Evolutionary conservation across 305 asterid genomes (phyloP).

Genomic region (Fraxinus velutina): DNA sequence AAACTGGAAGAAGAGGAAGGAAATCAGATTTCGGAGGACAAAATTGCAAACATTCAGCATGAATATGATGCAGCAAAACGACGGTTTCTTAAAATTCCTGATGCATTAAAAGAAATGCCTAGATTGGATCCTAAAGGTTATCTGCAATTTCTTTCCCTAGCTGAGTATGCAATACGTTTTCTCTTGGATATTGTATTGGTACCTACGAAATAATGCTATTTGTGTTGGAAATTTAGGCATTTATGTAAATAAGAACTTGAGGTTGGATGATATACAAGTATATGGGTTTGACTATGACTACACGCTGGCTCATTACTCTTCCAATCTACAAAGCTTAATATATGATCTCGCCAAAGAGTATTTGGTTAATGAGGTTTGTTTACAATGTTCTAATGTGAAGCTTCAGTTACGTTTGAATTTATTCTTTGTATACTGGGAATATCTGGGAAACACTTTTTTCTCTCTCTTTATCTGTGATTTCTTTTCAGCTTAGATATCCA

Average conservation of each 20-base stretch:
- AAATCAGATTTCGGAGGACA: constrained; percentile 37
- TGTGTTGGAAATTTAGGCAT: constrained; percentile 57
- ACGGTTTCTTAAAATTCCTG: constrained; percentile 64
- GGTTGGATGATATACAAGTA: constrained; percentile 80
- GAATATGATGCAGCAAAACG: constrained; percentile 64
- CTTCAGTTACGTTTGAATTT: neutral
- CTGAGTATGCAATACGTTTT: constrained; percentile 10
- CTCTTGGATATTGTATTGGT: neutral
- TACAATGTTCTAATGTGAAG: constrained; percentile 7
- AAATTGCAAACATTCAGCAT: constrained; percentile 52
- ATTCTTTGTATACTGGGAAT: neutral
- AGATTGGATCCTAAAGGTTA: constrained; percentile 83
- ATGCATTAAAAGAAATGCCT: constrained; percentile 64
- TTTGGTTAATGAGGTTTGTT: constrained; percentile 87
- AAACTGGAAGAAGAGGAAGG: constrained; percentile 43
- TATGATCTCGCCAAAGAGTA: constrained; percentile 84
- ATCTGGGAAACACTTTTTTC: neutral
- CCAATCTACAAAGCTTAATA: constrained; percentile 75
- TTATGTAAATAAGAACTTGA: constrained; percentile 78
- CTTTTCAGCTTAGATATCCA: constrained; percentile 81
- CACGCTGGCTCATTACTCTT: constrained; percentile 92
- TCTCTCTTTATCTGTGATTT: constrained; percentile 3
- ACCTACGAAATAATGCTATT: constrained; percentile 19
- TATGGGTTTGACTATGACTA: constrained; percentile 96
- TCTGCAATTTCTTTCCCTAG: neutral